Evolutionary conservation across 805 yeast genomes (phyloP), one percentile per base, ranked within the genome.

Genomic region (Metschnikowia lachancei): DNA sequence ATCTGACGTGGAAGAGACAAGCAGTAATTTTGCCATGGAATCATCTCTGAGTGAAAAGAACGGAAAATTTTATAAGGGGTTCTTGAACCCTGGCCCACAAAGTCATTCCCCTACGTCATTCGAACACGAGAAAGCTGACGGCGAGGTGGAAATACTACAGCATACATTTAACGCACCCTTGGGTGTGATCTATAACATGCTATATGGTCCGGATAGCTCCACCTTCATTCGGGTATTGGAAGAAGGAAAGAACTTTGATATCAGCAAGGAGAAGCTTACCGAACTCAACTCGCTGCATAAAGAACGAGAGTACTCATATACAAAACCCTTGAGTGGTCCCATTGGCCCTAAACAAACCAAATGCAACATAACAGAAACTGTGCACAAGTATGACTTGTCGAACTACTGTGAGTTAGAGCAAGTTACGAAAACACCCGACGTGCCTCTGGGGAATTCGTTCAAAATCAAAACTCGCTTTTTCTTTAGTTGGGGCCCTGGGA

Each of bases 301-400:
- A 38, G 75, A 68, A 38, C 66, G 95, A 44, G 62, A 67, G 3
- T 91, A 78, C 60, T 74, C 77, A 4, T 94, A 91, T 64, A 76
- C 78, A 40, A 87, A 87, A 64, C 88, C 85, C 0, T 72, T 94
- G 46, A 81, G 82, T 43, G 90, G 79, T 43, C 78, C 96, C 1
- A 81, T 94, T 31, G 99, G 99, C 0, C 99, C 99, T 11, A 90
- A 88, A 57, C 88, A 92, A 19, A 91, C 99, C 2, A 81, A 76
- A 46, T 87, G 95, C 61, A 39, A 46, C 20, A 80, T 81, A 28
- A 74, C 71, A 5, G 66, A 64, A 2, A 97, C 90, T 55, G 68
- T 74, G 0, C 72, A 87, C 17, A 78, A 81, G 36, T 66, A 75
- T 56, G 85, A 87, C 57, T 70, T 72, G 42, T 68, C 76, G 4